phyloP scores from a whole-genome alignment of 2,329 filamentous ascomycete genomes.

The Colletotrichum godetiae region DNA sequence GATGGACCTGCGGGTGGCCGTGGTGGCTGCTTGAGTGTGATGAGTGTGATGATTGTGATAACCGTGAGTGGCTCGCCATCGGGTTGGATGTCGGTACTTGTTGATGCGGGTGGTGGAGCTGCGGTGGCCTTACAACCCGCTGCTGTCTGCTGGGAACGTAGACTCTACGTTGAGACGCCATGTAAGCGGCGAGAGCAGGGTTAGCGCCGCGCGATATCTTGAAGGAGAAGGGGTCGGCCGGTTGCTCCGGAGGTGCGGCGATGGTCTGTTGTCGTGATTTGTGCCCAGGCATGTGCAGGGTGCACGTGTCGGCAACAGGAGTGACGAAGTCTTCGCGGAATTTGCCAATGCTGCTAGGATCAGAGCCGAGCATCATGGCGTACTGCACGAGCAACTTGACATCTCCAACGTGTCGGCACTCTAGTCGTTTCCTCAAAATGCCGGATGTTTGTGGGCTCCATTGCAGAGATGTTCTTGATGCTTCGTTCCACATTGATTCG shows the following conservation, averaged over 20 bases:
- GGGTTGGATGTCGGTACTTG: conserved; percentile 32
- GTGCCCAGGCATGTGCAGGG: conserved; percentile 48
- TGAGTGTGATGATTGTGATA: conserved; percentile 31
- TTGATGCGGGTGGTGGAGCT: conserved; percentile 33
- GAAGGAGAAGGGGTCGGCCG: conserved; percentile 48
- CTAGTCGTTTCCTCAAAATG: conserved; percentile 55
- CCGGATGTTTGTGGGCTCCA: conserved; percentile 57
- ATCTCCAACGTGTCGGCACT: conserved; percentile 57
- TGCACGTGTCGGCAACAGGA: conserved; percentile 50
- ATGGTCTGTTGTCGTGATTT: conserved; percentile 37
- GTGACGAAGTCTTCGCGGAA: conserved; percentile 49
- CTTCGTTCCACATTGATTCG: conserved; percentile 47
- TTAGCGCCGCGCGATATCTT: conserved; percentile 49
- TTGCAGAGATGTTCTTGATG: conserved; percentile 46
- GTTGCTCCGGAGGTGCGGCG: conserved; percentile 20
- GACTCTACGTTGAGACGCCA: conserved; percentile 49
- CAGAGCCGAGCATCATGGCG: conserved; percentile 51
- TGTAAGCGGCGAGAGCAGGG: conserved; percentile 48
- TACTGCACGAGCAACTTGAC: conserved; percentile 52
- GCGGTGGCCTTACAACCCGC: conserved; percentile 27
- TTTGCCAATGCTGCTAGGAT: conserved; percentile 41
- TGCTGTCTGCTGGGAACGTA: conserved; percentile 40
- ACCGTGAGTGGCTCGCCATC: conserved; percentile 33
- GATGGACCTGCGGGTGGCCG: conserved; percentile 14
- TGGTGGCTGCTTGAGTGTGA: conserved; percentile 21